Base-by-base conservation (phyloP, 805 yeast genomes). In the Wickerhamomyces canadensis region DNA sequence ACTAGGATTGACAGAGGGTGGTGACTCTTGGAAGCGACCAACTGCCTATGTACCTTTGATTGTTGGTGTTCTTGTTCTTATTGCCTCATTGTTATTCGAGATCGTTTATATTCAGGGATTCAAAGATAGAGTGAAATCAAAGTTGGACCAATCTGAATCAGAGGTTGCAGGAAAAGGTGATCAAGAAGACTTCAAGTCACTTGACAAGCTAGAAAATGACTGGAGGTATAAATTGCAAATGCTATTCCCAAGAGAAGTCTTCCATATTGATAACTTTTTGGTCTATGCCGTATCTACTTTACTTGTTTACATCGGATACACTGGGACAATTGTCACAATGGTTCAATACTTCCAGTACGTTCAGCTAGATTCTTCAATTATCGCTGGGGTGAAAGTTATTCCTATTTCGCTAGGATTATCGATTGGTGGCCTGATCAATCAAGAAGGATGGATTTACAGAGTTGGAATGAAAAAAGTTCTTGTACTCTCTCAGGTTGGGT, bases 1-100 rank as follows among this genome's bases (percentile, higher is more conserved):
- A 21, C 55, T 64, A 10, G 76, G 73, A 0, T 52, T 70, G 33
- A 68, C 71, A 0, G 67, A 68, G 43, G 73, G 70, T 16, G 74
- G 74, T 19, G 60, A 58, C 5, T 49, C 52, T 1, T 71, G 76
- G 75, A 51, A 53, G 4, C 37, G 55, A 2, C 66, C 74, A 2
- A 49, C 54, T 15, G 64, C 66, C 1, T 68, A 68, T 42, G 68
- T 67, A 13, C 61, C 74, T 0, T 41, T 70, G 1, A 51, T 64
- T 2, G 38, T 70, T 34, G 74, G 74, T 1, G 36, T 61, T 12
- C 17, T 64, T 4, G 34, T 61, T n/a, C 31, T 65, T 4, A 15
- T 54, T 6, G 23, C 35, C 6, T 57, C 51, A 27, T 44, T 60
- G 19, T 15, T 52, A 6, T 62, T 54, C 49, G 75, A 69, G 46